These are phyloP conservation scores for Debaryomycetaceae sp. DNA, from an alignment of 1,139 yeast genomes.

Conservation along the genomic window DNA sequence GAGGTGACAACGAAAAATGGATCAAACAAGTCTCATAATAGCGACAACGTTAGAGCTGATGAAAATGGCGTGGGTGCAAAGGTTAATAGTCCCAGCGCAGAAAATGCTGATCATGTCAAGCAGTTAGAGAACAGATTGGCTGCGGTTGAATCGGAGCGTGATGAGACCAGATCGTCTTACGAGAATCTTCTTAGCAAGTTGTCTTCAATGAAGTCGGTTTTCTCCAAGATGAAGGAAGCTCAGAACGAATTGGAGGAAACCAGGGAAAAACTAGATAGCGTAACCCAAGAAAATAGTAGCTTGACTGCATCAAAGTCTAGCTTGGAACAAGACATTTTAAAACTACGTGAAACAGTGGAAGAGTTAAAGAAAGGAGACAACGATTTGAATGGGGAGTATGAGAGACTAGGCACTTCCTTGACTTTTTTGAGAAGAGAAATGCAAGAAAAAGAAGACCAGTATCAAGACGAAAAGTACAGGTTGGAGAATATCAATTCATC, in stretches of 20 bases:
- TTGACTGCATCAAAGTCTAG: constrained; percentile 12
- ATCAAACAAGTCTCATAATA: background rate
- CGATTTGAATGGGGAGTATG: constrained; percentile 65
- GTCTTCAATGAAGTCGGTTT: constrained; percentile 75
- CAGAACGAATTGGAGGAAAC: constrained; percentile 66
- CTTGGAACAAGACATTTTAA: constrained; percentile 8
- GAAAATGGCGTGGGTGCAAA: background rate
- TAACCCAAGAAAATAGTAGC: constrained; percentile 29
- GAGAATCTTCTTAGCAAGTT: constrained; percentile 71
- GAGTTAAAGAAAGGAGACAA: constrained; percentile 49
- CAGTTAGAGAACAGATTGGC: constrained; percentile 30
- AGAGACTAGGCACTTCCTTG: constrained; percentile 52
- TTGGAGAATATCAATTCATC: constrained; percentile 37
- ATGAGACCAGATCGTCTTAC: constrained; percentile 66
- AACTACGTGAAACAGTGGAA: constrained; percentile 8
- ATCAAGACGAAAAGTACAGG: constrained; percentile 46
- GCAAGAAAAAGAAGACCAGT: constrained; percentile 37
- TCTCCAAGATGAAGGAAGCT: constrained; percentile 71
- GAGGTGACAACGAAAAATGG: constrained; percentile 6
- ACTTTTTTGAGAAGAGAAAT: constrained; percentile 43
- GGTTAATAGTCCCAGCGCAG: background rate
- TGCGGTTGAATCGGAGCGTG: constrained; percentile 47
- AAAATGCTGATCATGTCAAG: constrained; percentile 3
- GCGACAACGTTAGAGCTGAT: background rate
- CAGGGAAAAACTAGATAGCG: constrained; percentile 33